These are phyloP conservation scores for Entophlyctis helioformis DNA, from an alignment of 192 early-diverging fungal genomes.

Conservation along the genomic window DNA sequence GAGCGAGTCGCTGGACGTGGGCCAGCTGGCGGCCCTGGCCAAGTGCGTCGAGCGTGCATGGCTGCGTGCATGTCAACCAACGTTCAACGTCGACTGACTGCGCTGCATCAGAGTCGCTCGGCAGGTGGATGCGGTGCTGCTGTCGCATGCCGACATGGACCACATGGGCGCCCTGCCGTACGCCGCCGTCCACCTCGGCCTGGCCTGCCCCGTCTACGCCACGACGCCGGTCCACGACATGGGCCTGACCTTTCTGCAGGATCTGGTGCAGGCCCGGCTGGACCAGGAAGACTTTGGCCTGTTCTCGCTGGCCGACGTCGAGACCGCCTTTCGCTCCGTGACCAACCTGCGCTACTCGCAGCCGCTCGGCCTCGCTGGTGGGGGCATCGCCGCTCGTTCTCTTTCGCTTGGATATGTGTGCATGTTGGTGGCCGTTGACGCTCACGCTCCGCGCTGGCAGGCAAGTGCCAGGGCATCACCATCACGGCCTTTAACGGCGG, in stretches of 20 bases:
- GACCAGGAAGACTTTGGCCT: slow-evolving; percentile 59
- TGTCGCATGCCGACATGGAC: slow-evolving; percentile 79
- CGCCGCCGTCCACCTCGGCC: slow-evolving; percentile 59
- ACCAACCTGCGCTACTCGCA: slow-evolving; percentile 77
- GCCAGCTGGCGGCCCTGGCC: slow-evolving; percentile 52
- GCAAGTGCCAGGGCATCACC: slow-evolving; percentile 71
- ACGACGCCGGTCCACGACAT: slow-evolving; percentile 88
- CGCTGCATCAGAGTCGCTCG: slow-evolving; percentile 57
- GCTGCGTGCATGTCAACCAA: neutral
- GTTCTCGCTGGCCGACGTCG: slow-evolving; percentile 70
- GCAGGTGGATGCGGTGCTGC: slow-evolving; percentile 77
- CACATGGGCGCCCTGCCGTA: slow-evolving; percentile 83
- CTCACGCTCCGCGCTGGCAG: slow-evolving; percentile 8
- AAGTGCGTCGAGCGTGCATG: slow-evolving; percentile 26
- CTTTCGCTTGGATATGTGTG: neutral
- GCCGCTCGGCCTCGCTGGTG: slow-evolving; percentile 57
- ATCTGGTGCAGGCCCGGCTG: slow-evolving; percentile 59
- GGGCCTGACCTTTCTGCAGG: slow-evolving; percentile 74
- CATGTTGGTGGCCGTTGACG: slow-evolving; percentile 4
- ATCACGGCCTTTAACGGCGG: slow-evolving; percentile 88
- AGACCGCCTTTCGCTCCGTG: slow-evolving; percentile 73
- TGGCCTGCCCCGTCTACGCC: slow-evolving; percentile 78
- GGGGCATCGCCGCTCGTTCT: neutral
- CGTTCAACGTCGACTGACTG: neutral
- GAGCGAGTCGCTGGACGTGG: slow-evolving; percentile 63